Base-by-base conservation (phyloP, 1,284 basidiomycete genomes). In the Athelia psychrophila region DNA sequence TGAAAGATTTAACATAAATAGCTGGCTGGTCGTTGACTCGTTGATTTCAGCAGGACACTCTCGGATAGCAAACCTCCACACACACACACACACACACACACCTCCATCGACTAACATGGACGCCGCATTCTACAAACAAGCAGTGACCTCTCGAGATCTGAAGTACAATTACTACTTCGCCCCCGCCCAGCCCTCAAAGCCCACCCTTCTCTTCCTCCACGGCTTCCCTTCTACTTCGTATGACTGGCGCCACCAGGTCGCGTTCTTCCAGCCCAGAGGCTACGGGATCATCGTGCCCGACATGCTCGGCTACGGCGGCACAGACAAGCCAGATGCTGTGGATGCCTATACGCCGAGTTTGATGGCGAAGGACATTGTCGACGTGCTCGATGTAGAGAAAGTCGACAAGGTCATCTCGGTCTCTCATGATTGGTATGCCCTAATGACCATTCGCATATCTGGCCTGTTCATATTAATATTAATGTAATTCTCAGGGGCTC, bases 241-340 rank as follows among this genome's bases (percentile, higher is more conserved):
- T 49, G 74, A 72, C 47, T 80, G 79, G 78, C 60, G 69, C 36
- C 60, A 67, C 22, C 74, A 76, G 54, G 69, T 79, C 49, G 56
- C 68, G 10, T 71, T 69, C 56, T 78, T 80, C 63, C 56, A 68
- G 35, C 56, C 63, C 22, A 64, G 61, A 36, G 80, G 80, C 19
- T 80, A 73, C 48, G 71, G 78, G 15, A 50, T 80, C 24, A 59
- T 81, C 52, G 75, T 73, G 8, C 80, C 78, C 0, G 76, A 80
- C 59, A 69, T 76, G 62, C 67, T 80, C 12, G 80, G 79, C 10
- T 75, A 72, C 27, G 78, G 78, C 13, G 70, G 62, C 16, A 78
- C 77, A 6, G 73, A 74, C 53, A 80, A 78, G 61, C 72, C 79
- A 3, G 56, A 52, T 0, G 65, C 72, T 15, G 59, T 68, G 2